Evolutionary conservation across 257 asterid genomes (phyloP), one percentile per base, ranked within the genome.

Genomic region (Solanum gracilifrons): DNA sequence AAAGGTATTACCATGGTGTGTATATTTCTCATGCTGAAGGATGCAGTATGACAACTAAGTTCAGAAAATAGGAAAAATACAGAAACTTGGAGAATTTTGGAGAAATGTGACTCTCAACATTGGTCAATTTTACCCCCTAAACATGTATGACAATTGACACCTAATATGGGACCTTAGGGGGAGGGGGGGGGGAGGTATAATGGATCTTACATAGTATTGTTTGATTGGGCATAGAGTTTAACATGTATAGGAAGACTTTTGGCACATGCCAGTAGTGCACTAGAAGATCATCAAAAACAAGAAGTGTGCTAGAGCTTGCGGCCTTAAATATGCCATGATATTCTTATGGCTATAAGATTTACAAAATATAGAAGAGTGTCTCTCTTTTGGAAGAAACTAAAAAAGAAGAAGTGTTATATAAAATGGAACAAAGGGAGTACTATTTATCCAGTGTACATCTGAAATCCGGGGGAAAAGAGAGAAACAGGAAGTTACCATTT

Each of bases 401-500:
- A 43, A 41, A 79, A 15, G 13, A 15, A 41, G 0, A 20, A 82
- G 43, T 82, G 2, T 10, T 31, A 71, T 51, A 85, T 39, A 27
- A 37, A 86, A 21, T 69, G 37, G 31, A 25, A 62, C 85, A 87
- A 12, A 9, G 37, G 29, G 20, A 29, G 69, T 46, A 46, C 68
- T 29, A 46, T 16, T 9, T 48, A 29, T 82, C 85, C 64, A 29
- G 41, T 29, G 39, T 46, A 29, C 85, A 48, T 48, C 41, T 4
- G 9, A 82, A 82, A 82, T 48, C 85, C 18, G 11, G 43, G 85
- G 68, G 80, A 82, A 48, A 77, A 39, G 86, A 71, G 80, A 86
- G 37, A 73, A 86, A 72, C 83, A 76, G 18, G 18, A 83, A 66
- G 71, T 85, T 92, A 95, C 99, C 99, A 46, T 90, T 94, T 92